Conservation (phyloP, 2,329 filamentous ascomycete species). For the Penicillium paneum region DNA sequence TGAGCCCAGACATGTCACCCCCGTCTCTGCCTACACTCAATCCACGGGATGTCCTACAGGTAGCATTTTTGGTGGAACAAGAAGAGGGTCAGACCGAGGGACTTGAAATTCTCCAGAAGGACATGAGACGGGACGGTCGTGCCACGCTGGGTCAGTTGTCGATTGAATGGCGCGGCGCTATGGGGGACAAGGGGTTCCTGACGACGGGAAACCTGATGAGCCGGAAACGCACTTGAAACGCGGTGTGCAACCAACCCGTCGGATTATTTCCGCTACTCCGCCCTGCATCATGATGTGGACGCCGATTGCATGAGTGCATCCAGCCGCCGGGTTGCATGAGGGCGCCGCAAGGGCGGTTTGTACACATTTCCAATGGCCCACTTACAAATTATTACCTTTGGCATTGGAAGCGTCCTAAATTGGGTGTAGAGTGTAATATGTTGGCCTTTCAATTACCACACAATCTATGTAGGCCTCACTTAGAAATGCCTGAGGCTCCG, state of each 20-base stretch:
- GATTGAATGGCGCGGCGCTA: conserved; percentile 82
- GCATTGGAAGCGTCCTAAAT: background rate
- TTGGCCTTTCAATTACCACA: background rate
- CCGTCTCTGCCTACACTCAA: conserved; percentile 50
- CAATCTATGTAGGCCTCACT: background rate
- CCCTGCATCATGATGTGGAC: conserved; percentile 4
- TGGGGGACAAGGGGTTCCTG: conserved; percentile 85
- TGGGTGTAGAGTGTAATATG: background rate
- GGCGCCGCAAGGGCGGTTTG: conserved; percentile 3
- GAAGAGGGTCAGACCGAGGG: conserved; percentile 46
- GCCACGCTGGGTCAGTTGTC: conserved; percentile 75
- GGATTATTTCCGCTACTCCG: conserved; percentile 2
- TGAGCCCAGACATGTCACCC: conserved; percentile 29
- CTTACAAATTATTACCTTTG: conserved; percentile 3
- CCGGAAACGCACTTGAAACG: conserved; percentile 37
- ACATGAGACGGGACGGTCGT: conserved; percentile 50
- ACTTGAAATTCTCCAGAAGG: conserved; percentile 51
- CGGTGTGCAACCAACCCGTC: conserved; percentile 8
- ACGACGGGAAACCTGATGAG: conserved; percentile 74
- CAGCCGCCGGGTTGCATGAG: conserved; percentile 17
- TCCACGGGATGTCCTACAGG: conserved; percentile 62
- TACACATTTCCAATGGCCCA: background rate
- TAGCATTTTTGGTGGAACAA: conserved; percentile 61
- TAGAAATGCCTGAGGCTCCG: background rate
- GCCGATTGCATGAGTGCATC: conserved; percentile 12